Percentiles rank a stretch among this genome's conserved stretches.
phyloP scores from a whole-genome alignment of 306 rosid genomes.

The Dryas drummondii region DNA sequence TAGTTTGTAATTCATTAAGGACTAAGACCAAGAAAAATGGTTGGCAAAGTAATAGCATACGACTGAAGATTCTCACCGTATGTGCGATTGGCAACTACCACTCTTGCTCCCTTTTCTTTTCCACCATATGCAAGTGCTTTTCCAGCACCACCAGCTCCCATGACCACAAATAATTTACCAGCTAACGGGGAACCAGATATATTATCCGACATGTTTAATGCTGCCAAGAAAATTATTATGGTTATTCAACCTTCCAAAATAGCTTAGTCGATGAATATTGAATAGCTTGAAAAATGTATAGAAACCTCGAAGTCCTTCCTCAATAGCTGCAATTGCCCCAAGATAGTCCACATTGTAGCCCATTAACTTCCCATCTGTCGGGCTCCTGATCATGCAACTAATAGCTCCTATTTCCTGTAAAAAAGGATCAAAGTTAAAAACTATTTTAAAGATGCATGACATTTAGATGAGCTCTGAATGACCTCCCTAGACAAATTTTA shows the following conservation, averaged over 20 bases:
- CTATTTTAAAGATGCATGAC: background rate
- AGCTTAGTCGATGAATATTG: background rate
- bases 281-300: background rate
- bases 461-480: background rate
- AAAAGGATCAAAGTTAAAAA: background rate
- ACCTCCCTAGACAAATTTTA: background rate
- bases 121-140: conserved; percentile 77
- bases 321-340: conserved; percentile 70
- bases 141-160: conserved; percentile 83
- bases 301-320: conserved; percentile 59
- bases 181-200: conserved; percentile 48
- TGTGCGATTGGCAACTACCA: conserved; percentile 66
- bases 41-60: background rate
- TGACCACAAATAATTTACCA: conserved; percentile 59
- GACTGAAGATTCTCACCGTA: conserved; percentile 35
- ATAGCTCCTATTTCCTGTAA: conserved; percentile 65
- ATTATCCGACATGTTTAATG: conserved; percentile 21
- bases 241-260: background rate
- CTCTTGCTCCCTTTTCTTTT: conserved; percentile 73
- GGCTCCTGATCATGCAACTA: conserved; percentile 65
- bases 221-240: conserved; percentile 21
- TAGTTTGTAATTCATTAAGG: background rate
- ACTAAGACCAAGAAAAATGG: background rate
- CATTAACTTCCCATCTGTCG: conserved; percentile 46
- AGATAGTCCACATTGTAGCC: conserved; percentile 67